Conservation (phyloP, 164 flowering plant genomes). For the Magnolia changhungtana region DNA sequence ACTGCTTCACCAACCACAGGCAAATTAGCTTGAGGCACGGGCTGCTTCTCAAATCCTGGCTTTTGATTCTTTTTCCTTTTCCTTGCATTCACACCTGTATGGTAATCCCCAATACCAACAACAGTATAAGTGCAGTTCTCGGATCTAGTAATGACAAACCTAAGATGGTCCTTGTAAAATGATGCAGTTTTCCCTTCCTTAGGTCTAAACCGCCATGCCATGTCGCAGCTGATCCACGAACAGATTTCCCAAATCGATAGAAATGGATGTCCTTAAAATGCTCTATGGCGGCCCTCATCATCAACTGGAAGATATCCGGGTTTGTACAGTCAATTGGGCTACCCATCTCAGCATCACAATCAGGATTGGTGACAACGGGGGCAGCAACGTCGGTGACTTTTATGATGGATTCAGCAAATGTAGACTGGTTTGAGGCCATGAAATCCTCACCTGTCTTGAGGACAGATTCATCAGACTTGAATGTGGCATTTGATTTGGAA, state of each 20-base stretch:
- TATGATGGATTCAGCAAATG: constrained; percentile 39
- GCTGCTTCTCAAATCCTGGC: constrained; percentile 40
- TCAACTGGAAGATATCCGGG: constrained; percentile 72
- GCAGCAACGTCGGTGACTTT: constrained; percentile 55
- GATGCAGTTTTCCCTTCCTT: constrained; percentile 83
- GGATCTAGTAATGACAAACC: constrained; percentile 58
- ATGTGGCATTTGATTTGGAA: constrained; percentile 76
- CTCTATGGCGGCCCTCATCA: constrained; percentile 78
- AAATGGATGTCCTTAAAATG: constrained; percentile 78
- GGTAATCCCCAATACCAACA: constrained; percentile 69
- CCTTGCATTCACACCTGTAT: constrained; percentile 80
- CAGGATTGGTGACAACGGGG: constrained; percentile 5
- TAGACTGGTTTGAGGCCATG: constrained; percentile 55
- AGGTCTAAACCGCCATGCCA: constrained; percentile 96
- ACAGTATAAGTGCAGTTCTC: constrained; percentile 59
- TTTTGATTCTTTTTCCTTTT: constrained; percentile 71
- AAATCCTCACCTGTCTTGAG: constrained; percentile 86
- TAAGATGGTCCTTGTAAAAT: constrained; percentile 80
- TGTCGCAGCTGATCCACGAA: constrained; percentile 72
- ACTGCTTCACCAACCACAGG: constrained; percentile 37
- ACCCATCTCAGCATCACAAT: constrained; percentile 37
- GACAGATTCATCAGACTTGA: constrained; percentile 58
- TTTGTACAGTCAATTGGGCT: constrained; percentile 64
- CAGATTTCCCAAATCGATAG: constrained; percentile 82
- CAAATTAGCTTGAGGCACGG: neutral